Evolutionary conservation across 2,329 filamentous ascomycete genomes (phyloP), one percentile per base, ranked within the genome.

Genomic region (Ophiosphaerella korrae): DNA sequence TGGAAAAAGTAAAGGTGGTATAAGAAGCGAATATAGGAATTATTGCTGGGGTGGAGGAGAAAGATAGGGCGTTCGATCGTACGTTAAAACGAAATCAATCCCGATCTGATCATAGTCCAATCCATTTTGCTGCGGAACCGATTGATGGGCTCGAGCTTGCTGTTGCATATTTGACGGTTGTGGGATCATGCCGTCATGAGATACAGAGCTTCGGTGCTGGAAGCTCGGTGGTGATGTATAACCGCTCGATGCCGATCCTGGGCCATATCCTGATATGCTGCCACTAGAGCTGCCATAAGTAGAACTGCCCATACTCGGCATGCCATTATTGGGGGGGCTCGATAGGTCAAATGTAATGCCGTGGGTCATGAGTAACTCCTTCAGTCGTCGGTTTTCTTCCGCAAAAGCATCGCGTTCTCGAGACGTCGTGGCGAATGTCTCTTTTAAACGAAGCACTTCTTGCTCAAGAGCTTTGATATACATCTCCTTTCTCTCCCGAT

Each of bases 391-490:
- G 67, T 96, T 97, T 75, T 97, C 93, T 47, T 91, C 86, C 39
- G 84, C 82, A 7, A 92, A 78, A 44, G 84, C 82, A 45, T 92
- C 85, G 67, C 91, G 90, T 70, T 95, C 90, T 61, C 88, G 86
- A 6, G 85, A 83, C 14, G 88, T 83, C 43, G 83, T 86, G 65
- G 86, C 86, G 67, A 87, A 93, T n/a, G 88, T 82, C 70, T 97
- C 92, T 71, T 95, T 94, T 37, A 97, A 80, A 42, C 91, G 87
- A 16, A 95, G 81, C 5, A 97, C 89, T 75, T 97, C 92, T 67
- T 93, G 88, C 74, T 99, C 94, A 13, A 97, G 84, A 9, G 89
- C 86, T 74, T 95, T 95, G 78, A 97, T 95, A 73, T 97, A 97
- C 64, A 92, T 83, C 75, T 97, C 94, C 74, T 97, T 97, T 61